Evolutionary conservation across 805 yeast genomes (phyloP).

Genomic region (Lipomyces yamadae): DNA sequence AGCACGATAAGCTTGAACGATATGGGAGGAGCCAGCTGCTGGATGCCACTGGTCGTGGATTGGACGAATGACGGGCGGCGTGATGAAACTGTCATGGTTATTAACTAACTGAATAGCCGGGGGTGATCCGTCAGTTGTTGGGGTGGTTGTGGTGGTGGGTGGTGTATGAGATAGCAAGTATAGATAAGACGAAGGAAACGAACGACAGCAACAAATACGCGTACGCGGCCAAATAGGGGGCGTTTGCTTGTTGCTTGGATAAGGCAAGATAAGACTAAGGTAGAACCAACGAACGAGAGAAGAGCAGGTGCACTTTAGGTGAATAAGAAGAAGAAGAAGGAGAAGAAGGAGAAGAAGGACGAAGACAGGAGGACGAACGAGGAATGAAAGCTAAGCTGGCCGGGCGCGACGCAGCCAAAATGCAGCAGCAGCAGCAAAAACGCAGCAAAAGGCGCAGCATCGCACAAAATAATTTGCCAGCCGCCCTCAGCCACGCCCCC

Average conservation of each 20-base stretch:
- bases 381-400: background rate
- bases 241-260: background rate
- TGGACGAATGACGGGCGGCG: background rate
- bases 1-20: slow-evolving; percentile 54
- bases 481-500: background rate
- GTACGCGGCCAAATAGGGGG: too few relatives aligned
- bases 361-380: background rate
- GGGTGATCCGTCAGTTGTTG: too few relatives aligned
- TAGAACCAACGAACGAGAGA: background rate
- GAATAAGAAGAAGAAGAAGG: background rate
- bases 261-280: background rate
- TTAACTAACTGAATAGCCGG: too few relatives aligned
- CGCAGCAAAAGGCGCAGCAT: background rate
- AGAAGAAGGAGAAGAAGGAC: background rate
- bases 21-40: slow-evolving; percentile 50
- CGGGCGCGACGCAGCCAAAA: background rate
- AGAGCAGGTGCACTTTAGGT: background rate
- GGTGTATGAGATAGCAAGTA: background rate
- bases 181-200: background rate
- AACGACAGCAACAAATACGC: background rate
- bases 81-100: background rate
- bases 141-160: background rate
- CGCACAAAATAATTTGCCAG: background rate
- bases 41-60: slow-evolving; percentile 42
- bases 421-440: background rate